A percentile compares a stretch with the other conserved stretches of the same genome.
Conservation (phyloP, 331 rosid species). For the Phaseolus coccineus region DNA sequence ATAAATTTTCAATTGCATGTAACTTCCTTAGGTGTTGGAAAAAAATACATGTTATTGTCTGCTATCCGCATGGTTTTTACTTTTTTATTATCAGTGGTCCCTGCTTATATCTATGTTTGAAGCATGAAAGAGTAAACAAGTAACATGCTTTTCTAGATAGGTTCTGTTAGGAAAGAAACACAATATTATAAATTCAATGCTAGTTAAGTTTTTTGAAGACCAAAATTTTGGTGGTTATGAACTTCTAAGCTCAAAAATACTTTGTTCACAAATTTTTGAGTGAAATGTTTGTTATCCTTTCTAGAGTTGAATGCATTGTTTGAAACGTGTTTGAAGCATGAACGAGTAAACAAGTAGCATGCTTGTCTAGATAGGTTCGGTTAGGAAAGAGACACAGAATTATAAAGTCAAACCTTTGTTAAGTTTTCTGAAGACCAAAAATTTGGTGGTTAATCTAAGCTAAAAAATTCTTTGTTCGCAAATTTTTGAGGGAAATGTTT, state of each 20-base stretch:
- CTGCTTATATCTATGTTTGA: neutral
- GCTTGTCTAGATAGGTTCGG: neutral
- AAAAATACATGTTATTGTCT: neutral
- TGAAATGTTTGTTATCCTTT: neutral
- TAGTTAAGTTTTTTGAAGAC: conserved; percentile 4
- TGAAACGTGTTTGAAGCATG: conserved; percentile 1
- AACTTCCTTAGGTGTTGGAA: conserved; percentile 17
- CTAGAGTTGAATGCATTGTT: conserved; percentile 27
- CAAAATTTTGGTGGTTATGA: neutral
- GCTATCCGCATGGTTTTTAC: neutral
- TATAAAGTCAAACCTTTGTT: neutral
- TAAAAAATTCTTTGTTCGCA: neutral
- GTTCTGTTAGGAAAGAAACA: neutral
- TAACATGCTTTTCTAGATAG: neutral
- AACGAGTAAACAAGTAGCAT: neutral
- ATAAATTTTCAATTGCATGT: neutral
- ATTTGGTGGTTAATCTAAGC: neutral
- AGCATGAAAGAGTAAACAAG: neutral
- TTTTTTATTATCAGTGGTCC: neutral
- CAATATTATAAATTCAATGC: neutral
- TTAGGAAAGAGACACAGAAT: neutral
- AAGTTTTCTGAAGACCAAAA: neutral
- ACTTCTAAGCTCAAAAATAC: conserved; percentile 1
- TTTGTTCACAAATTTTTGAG: neutral
- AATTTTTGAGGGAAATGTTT: neutral